These are phyloP conservation scores for Neurospora hispaniola DNA, from an alignment of 495 filamentous ascomycete genomes.

Conservation along the genomic window DNA sequence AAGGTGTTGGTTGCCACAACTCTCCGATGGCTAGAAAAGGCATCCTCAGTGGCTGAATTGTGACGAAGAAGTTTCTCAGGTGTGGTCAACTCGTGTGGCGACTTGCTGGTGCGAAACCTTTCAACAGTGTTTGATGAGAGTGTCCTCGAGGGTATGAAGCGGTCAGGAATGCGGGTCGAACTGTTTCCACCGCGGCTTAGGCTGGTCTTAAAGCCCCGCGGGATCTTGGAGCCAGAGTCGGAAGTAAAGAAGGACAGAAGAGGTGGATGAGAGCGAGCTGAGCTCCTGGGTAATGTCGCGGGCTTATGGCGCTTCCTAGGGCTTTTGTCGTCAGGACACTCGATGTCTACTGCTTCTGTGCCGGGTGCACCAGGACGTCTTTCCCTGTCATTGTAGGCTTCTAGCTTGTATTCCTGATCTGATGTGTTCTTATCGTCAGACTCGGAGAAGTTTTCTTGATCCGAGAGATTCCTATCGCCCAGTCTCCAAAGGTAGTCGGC, in stretches of 20 bases:
- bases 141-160: slow-evolving; percentile 55
- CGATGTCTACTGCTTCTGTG: background rate
- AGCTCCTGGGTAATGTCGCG: slow-evolving; percentile 12
- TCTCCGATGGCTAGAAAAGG: slow-evolving; percentile 47
- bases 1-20: slow-evolving; percentile 25
- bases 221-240: slow-evolving; percentile 2
- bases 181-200: slow-evolving; percentile 1
- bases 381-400: slow-evolving; percentile 6
- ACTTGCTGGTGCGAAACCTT: slow-evolving; percentile 56
- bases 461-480: slow-evolving; percentile 18
- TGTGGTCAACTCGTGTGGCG: slow-evolving; percentile 45
- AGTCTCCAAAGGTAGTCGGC: slow-evolving; percentile 4
- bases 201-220: slow-evolving; percentile 9
- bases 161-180: slow-evolving; percentile 38
- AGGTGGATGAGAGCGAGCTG: slow-evolving; percentile 5
- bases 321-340: background rate
- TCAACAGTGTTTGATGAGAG: slow-evolving; percentile 32
- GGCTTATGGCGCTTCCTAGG: slow-evolving; percentile 5
- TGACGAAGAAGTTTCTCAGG: slow-evolving; percentile 52
- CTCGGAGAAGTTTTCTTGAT: slow-evolving; percentile 14
- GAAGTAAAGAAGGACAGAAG: slow-evolving; percentile 13
- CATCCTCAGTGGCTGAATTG: slow-evolving; percentile 48
- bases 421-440: slow-evolving; percentile 16
- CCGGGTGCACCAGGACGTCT: background rate
- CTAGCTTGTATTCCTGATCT: slow-evolving; percentile 15